A percentile compares a stretch with the other conserved stretches of the same genome.
These are phyloP conservation scores for Castanea mollissima DNA, from an alignment of 306 rosid species.

Conservation along the genomic window DNA sequence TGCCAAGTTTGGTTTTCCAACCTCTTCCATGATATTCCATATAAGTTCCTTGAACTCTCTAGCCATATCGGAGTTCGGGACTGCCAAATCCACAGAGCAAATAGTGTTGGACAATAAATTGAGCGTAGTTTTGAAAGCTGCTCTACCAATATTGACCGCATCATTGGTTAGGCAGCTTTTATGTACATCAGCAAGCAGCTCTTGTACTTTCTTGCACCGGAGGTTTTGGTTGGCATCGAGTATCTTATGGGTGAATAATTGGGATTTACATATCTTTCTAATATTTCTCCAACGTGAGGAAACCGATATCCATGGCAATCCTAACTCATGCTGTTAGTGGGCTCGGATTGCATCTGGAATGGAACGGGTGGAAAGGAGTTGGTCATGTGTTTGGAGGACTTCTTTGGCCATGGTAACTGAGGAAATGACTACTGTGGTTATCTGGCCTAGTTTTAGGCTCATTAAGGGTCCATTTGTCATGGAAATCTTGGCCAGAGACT, in stretches of 20 bases:
- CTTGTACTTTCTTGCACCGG: constrained; percentile 11
- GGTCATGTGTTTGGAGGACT: constrained; percentile 48
- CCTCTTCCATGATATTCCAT: too few species aligned
- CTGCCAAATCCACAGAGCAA: constrained; percentile 39
- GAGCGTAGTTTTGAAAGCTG: too few species aligned
- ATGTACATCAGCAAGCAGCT: constrained; percentile 21
- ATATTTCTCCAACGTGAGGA: constrained; percentile 39
- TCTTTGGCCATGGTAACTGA: constrained; percentile 36
- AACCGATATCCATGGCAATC: constrained; percentile 11
- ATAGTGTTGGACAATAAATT: constrained; percentile 38
- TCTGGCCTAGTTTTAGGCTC: too few species aligned
- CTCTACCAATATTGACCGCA: too few species aligned
- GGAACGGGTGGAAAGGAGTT: not conserved
- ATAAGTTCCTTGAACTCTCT: constrained; percentile 34
- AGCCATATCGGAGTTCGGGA: constrained; percentile 2
- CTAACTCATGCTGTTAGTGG: too few species aligned
- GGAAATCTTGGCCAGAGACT: too few species aligned
- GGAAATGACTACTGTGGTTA: constrained; percentile 34
- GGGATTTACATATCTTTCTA: constrained; percentile 31
- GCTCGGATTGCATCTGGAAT: too few species aligned
- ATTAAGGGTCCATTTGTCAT: too few species aligned
- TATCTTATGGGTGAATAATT: constrained; percentile 31
- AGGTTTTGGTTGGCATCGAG: constrained; percentile 30
- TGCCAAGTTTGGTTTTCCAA: not conserved
- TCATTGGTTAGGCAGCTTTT: not conserved